Base-by-base conservation (phyloP, 106 monocot species). In the Dioscorea alata region DNA sequence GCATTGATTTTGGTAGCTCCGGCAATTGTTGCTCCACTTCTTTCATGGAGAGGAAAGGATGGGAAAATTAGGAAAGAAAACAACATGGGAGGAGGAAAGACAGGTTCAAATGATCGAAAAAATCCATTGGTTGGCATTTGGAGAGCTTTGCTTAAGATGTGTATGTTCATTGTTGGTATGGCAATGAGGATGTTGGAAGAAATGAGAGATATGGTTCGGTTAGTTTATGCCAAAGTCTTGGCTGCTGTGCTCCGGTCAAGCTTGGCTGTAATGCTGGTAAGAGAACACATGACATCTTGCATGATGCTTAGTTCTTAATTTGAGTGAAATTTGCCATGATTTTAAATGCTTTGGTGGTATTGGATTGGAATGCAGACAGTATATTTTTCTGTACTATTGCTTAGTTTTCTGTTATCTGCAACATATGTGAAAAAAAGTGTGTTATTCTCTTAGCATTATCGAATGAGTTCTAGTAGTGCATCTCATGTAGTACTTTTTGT, bases 1-100 rank as follows among this genome's bases (percentile, higher is more conserved):
- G 91, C 91, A 10, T 67, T 95, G 69, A 80, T 95, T 65, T 75
- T 91, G 21, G 80, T 95, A 59, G 91, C 94, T 19, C 94, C 94
- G 5, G 91, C 94, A 4, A 95, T 95, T 59, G 20, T 86, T 73
- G 88, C 91, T 1, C 91, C 94, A 1, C 10, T 94, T 72, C 6
- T 79, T 57, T 20, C 35, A 9, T 33, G 53, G 60, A 85, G 69
- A 20, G 59, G 19, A 10, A 81, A 82, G 73, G 66, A 61, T 48
- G 62, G 51, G 24, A 23, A 33, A 42, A 14, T 48, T 21, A 71
- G 66, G 12, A 73, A 75, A 57, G 60, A 18, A 59, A 73, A 59
- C 7, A 33, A 23, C 0, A 34, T 15, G 1, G 50, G 57, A 18
- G 51, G 75, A 42, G 33, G 66, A 15, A 32, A 59, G 22, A 54